Base-by-base conservation (phyloP, 1,284 basidiomycete genomes). In the Ganoderma meredithae region DNA sequence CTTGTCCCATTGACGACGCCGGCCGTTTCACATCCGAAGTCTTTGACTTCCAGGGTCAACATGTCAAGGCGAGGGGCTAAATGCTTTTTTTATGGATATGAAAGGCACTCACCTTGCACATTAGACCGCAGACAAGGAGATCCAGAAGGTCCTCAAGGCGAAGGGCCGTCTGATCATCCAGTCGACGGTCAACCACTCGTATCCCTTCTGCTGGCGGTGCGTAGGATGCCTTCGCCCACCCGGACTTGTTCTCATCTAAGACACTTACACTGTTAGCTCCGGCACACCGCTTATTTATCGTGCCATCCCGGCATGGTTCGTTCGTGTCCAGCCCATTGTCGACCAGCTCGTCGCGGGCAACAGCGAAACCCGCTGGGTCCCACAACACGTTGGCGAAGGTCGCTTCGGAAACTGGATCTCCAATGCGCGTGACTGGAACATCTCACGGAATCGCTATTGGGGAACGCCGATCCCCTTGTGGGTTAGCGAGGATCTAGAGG, bases 381-480 rank as follows among this genome's bases (percentile, higher is more conserved):
- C 98, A 4, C 90, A 93, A 75, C 86, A 84, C 73, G 92, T 99
- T 61, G 95, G 96, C 12, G 97, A 99, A 70, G 91, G 93, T 73
- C 88, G 97, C 62, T 99, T 99, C 78, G 96, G 96, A 33, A 97
- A 95, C 80, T 99, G 98, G 98, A 85, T 99, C 68, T 91, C 94
- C 62, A 98, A 98, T 80, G 98, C 98, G 13, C 90, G 97, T 41
- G 98, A 99, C 79, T 99, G 98, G 98, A 99, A 99, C 79, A 88
- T 99, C 72, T 98, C 96, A n/a, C 88, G 98, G 72, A 99, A 99
- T 85, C 90, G 98, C 68, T 99, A 99, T 81, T 99, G 97, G 97
- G 98, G 97, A 56, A 99, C 97, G 8, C 98, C 98, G 8, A 92
- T 99, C 71, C 98, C 98, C 10, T 83, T 99, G 44, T 99, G 98